Evolutionary conservation across 1,139 yeast species (phyloP), one percentile per base, ranked within the genome.

Genomic region (Diutina rugosa): DNA sequence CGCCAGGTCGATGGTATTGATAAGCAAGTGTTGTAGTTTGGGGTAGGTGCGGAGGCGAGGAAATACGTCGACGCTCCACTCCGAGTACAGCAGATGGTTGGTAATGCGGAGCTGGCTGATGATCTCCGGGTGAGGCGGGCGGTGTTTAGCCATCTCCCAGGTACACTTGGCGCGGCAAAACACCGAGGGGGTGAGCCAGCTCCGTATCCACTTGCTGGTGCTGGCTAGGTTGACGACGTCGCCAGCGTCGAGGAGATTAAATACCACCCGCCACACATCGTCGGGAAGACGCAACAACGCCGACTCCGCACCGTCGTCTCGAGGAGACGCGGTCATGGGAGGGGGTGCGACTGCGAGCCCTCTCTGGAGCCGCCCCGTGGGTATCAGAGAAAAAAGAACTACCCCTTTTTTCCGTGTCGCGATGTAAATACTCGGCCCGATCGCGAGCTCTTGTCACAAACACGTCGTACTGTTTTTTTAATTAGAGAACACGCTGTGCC

Each of bases 1-100:
- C 21, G 53, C 53, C 53, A 49, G 53, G 21, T 49, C 53, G 28
- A 49, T 30, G n/a, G 53, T 32, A 18, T 49, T 49, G 53, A 49
- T 18, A 26, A 30, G n/a, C 14, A 49, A 32, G 28, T 49, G 44
- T 16, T 16, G 41, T 7, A 49, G 16, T 14, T 49, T n/a, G 6
- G 53, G 53, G 44, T 29, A 10, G 26, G 12, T 10, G 10, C 44
- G 44, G 28, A 49, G 44, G 8, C 14, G 18, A 16, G 44, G 44
- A 16, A 49, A 49, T n/a, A 49, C 28, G 32, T 49, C 53, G 16
- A 49, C n/a, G 44, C 16, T n/a, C 53, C 53, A 49, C 14, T 49
- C 53, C 21, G 12, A n/a, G 10, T 49, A 49, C 53, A 49, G 53
- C 29, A 38, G 32, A 12, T 21, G 32, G 35, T 49, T 32, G 44